Percentiles rank a stretch among this genome's conserved stretches.
Evolutionary conservation across 495 filamentous ascomycete species (phyloP).

Genomic region (Xylaria flabelliformis): DNA sequence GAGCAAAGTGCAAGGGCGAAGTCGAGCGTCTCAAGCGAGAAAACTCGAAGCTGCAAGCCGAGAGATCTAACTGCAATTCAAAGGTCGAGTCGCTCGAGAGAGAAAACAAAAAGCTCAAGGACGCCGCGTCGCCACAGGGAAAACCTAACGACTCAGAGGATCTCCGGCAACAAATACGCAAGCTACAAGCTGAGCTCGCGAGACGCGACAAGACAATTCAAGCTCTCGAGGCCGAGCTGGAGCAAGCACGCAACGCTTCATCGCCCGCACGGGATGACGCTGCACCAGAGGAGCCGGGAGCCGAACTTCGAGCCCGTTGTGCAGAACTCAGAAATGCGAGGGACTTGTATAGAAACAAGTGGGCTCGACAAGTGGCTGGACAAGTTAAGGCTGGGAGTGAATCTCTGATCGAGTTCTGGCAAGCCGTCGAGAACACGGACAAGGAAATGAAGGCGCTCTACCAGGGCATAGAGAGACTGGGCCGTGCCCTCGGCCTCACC

Average conservation of each 20-base stretch:
- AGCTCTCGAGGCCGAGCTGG: slow-evolving; percentile 1
- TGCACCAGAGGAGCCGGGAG: background rate
- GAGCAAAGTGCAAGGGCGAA: background rate
- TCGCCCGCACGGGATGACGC: background rate
- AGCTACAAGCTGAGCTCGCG: background rate
- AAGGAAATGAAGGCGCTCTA: slow-evolving; percentile 18
- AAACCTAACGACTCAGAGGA: slow-evolving; percentile 6
- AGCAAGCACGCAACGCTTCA: background rate
- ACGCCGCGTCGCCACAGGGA: background rate
- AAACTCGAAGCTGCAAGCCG: background rate
- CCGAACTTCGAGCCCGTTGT: slow-evolving; percentile 11
- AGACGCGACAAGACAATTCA: background rate
- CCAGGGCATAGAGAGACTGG: slow-evolving; percentile 1
- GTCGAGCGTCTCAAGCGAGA: background rate
- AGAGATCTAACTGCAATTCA: background rate
- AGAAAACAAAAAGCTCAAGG: background rate
- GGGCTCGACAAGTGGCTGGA: slow-evolving; percentile 19
- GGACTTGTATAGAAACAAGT: slow-evolving; percentile 3
- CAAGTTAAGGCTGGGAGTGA: background rate
- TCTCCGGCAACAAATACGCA: background rate
- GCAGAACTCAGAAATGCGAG: slow-evolving; percentile 3
- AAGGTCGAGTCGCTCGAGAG: background rate
- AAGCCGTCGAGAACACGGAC: slow-evolving; percentile 17
- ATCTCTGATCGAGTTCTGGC: slow-evolving; percentile 20
- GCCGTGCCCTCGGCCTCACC: slow-evolving; percentile 16